Evolutionary conservation across 2,329 filamentous ascomycete genomes (phyloP), one percentile per base, ranked within the genome.

Genomic region (Trichoderma afroharzianum): DNA sequence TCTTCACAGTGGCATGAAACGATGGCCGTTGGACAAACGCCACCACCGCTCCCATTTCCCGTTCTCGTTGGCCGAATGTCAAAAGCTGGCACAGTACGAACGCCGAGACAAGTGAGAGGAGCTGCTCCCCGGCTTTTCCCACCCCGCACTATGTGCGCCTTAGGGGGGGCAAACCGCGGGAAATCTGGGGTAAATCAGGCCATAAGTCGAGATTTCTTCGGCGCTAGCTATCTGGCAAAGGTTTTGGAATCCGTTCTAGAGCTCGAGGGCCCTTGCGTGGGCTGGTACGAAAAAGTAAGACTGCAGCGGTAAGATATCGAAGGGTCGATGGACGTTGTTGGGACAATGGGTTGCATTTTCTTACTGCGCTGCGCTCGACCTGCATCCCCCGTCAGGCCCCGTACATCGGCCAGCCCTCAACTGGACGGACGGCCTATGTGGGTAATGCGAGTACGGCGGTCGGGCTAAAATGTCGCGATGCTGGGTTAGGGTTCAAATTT

Each of bases 181-280:
- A 70, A 70, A 70, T 70, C 68, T 63, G 68, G 68, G 68, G 68
- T 70, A 70, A 57, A 70, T 70, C 68, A 70, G 68, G 68, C 68
- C 68, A 70, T 57, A 30, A 39, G 39, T 70, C 50, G 59, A 63
- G 30, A 57, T 70, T 63, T 70, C 14, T 43, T 70, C n/a, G 24
- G 30, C 68, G 59, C 68, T 70, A 70, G 68, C 47, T 53, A 24
- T 24, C n/a, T 43, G 47, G 43, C 47, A 63, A 47, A 47, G 68
- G 57, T n/a, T 21, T 43, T 43, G 30, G 68, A 70, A 28, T 47
- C 59, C 33, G 68, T 55, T 70, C 68, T 70, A 63, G 68, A 70
- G 68, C 68, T 63, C 32, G 15, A 32, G 7, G 36, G 30, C 28
- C 47, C 68, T 26, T 70, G 68, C 58, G 58, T 24, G 58, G 43